Evolutionary conservation across 1,139 yeast genomes (phyloP).

Genomic region (Diutina siamensis): DNA sequence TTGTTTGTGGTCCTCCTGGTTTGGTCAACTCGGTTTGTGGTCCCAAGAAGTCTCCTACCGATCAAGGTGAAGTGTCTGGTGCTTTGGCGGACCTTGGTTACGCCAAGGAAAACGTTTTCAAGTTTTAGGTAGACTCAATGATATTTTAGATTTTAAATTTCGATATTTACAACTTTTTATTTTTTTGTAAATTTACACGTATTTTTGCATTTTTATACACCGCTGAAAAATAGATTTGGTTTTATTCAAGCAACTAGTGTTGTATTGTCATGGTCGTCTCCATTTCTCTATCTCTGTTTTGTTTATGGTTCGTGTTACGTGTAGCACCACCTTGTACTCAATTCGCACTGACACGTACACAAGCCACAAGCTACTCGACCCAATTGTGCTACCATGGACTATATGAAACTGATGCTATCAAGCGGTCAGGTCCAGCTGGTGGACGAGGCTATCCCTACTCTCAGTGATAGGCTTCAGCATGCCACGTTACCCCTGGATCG

Average conservation of each 20-base stretch:
- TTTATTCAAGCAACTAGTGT: no score
- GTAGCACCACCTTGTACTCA: no score
- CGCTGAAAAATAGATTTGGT: no score
- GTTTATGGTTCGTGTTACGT: no score
- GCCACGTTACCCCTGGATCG: constrained; percentile 77
- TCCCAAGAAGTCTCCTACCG: constrained; percentile 69
- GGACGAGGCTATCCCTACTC: constrained; percentile 78
- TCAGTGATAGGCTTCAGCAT: constrained; percentile 80
- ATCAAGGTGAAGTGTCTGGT: constrained; percentile 93
- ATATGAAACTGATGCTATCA: constrained; percentile 26
- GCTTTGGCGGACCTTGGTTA: constrained; percentile 80
- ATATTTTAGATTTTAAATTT: no score
- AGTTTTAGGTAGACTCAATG: constrained; percentile 51
- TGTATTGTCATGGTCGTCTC: no score
- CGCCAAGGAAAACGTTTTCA: constrained; percentile 79
- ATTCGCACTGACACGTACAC: not conserved
- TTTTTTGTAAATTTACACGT: no score
- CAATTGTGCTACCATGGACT: no score
- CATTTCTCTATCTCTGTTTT: no score
- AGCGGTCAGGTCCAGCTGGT: constrained; percentile 35
- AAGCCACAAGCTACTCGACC: no score
- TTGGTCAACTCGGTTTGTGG: constrained; percentile 46
- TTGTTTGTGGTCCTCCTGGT: constrained; percentile 39
- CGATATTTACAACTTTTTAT: no score
- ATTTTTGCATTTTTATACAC: no score